Base-by-base conservation (phyloP, 2,329 filamentous ascomycete genomes). In the Clarireedia sp. region DNA sequence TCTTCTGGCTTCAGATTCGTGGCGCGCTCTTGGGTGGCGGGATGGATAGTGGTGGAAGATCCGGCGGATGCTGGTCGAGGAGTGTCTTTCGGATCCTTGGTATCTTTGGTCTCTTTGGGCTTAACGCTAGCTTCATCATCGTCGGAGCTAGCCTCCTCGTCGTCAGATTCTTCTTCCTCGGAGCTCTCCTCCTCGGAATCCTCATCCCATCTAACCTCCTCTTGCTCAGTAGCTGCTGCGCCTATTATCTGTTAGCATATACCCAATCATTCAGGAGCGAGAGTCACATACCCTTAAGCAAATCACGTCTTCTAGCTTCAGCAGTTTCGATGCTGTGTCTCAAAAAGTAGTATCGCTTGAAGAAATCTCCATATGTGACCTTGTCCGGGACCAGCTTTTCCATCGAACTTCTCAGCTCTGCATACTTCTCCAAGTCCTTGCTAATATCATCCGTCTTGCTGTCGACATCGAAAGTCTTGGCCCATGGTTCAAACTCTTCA, bases 331-430 rank as follows among this genome's bases (percentile, higher is more conserved):
- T 87, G 16, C 94, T 89, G 67, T 95, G 87, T 66, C 92, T 80
- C 60, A 97, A 74, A 75, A 96, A 99, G 70, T 97, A 97, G 72
- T 99, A 99, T 55, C 94, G 80, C 68, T 81, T 87, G 92, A 94
- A 99, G 70, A 99, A 99, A 51, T 87, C 81, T 51, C 77, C 79
- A 67, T 99, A 99, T 36, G 91, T 80, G n/a, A 96, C 89, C 63
- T 83, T 81, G 71, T 91, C 90, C 1, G 94, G 94, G n/a, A 99
- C 94, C 54, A 96, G 75, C 74, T 87, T 90, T 78, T 96, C 94
- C 92, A 99, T 97, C 0, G 90, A 90, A 24, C 79, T 73, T 63
- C 91, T 79, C 64, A 99, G 74, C 71, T 97, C 92, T 9, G 85
- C 82, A 67, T 96, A 95, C 68, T 87, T 89, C 62, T 91, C 85